Base-by-base conservation (phyloP, 257 asterid genomes). In the Handroanthus guayacan region DNA sequence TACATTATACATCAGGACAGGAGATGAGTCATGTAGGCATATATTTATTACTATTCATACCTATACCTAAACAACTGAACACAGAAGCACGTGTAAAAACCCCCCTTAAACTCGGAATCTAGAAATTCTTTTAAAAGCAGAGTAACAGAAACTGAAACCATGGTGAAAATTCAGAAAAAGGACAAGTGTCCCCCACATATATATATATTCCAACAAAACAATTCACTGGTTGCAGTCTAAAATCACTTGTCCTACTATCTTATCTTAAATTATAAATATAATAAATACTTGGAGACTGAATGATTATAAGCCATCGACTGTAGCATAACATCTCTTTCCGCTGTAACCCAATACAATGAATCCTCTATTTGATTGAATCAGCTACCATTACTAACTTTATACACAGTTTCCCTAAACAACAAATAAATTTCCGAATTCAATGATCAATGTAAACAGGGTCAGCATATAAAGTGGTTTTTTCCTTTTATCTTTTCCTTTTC, bases 391-490 rank as follows among this genome's bases (percentile, higher is more conserved):
- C 71, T 75, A 84, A 56, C 67, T 81, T 79, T 81, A 74, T 69
- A 74, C 82, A 81, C 64, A 61, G 44, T 71, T 71, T 75, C 81
- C 75, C 47, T 9, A 55, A 70, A 63, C 66, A 72, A 78, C 62
- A 65, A 75, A 34, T 54, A 50, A 34, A 31, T 11, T 38, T 12
- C 9, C 48, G 14, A 52, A 55, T 16, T 31, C 50, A 44, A 25
- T 13, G 12, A 63, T 51, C 78, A 18, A 64, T 16, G 11, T 25
- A 39, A 56, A 67, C 68, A 31, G 70, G n/a, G 34, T 55, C 68
- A 68, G 43, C 71, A 6, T 44, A 69, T 13, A 3, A 50, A 56
- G 17, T 77, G 55, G 37, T 47, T 62, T 64, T 62, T 64, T 45
- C 58, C 9, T 18, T 55, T 62, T 41, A 41, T 37, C 51, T 8